Conservation (phyloP, 1,284 basidiomycete genomes). For the Pseudozyma thailandica region DNA sequence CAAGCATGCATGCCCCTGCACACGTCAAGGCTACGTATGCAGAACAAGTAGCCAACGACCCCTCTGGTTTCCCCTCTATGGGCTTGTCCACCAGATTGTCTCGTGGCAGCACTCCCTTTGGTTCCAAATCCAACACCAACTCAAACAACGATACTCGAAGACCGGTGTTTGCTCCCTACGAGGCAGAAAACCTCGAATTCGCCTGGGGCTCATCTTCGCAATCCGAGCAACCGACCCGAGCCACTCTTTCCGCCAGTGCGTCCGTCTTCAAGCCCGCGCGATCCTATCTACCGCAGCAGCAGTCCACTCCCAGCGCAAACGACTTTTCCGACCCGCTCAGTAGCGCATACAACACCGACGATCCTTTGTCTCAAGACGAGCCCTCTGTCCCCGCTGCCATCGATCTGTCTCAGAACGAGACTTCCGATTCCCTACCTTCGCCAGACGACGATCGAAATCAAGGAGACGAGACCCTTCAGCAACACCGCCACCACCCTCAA, state of each 20-base stretch:
- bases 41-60: constrained; percentile 4
- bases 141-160: constrained; percentile 12
- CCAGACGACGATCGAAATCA: constrained; percentile 1
- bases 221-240: constrained; percentile 5
- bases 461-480: not conserved
- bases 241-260: constrained; percentile 22
- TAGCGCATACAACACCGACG: constrained; percentile 19
- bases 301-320: constrained; percentile 5
- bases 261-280: constrained; percentile 32
- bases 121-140: constrained; percentile 15
- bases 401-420: not conserved
- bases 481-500: not conserved
- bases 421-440: not conserved
- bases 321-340: constrained; percentile 31
- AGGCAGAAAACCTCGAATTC: constrained; percentile 25
- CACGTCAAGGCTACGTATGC: constrained; percentile 7
- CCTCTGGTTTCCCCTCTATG: constrained; percentile 35
- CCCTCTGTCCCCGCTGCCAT: not conserved
- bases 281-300: constrained; percentile 1
- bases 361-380: not conserved
- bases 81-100: constrained; percentile 27
- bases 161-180: constrained; percentile 28
- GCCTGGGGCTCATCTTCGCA: constrained; percentile 30
- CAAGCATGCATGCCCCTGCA: constrained; percentile 49
- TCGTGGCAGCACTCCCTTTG: constrained; percentile 36